phyloP scores from a whole-genome alignment of 257 asterid species.

The Mitragyna speciosa region DNA sequence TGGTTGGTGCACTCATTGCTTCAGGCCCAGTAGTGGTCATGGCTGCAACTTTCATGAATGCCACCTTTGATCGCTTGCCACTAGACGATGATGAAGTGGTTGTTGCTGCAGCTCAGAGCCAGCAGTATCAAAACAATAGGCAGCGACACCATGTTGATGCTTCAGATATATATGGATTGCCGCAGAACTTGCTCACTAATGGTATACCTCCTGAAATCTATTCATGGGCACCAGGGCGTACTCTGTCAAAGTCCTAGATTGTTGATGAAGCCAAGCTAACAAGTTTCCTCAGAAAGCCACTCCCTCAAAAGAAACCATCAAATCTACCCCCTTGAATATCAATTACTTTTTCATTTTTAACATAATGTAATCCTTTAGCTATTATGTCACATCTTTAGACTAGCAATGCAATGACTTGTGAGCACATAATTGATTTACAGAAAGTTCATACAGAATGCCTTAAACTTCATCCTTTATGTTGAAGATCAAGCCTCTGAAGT shows the following conservation, averaged over 20 bases:
- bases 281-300: neutral
- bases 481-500: no score
- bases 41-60: slow-evolving; percentile 88
- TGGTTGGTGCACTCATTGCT: slow-evolving; percentile 76
- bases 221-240: slow-evolving; percentile 58
- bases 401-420: neutral
- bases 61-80: slow-evolving; percentile 76
- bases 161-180: slow-evolving; percentile 57
- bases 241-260: slow-evolving; percentile 40
- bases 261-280: neutral
- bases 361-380: neutral
- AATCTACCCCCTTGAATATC: neutral
- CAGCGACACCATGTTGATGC: slow-evolving; percentile 54
- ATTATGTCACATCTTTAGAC: neutral
- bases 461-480: neutral
- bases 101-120: slow-evolving; percentile 31
- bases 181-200: slow-evolving; percentile 63
- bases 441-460: neutral
- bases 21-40: slow-evolving; percentile 93
- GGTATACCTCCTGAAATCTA: slow-evolving; percentile 52
- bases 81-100: slow-evolving; percentile 54
- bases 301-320: neutral
- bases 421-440: neutral
- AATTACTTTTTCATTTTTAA: neutral
- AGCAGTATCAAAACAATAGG: slow-evolving; percentile 46